These are phyloP conservation scores for Thelonectria rubi DNA, from an alignment of 2,329 filamentous ascomycete genomes.

Conservation along the genomic window DNA sequence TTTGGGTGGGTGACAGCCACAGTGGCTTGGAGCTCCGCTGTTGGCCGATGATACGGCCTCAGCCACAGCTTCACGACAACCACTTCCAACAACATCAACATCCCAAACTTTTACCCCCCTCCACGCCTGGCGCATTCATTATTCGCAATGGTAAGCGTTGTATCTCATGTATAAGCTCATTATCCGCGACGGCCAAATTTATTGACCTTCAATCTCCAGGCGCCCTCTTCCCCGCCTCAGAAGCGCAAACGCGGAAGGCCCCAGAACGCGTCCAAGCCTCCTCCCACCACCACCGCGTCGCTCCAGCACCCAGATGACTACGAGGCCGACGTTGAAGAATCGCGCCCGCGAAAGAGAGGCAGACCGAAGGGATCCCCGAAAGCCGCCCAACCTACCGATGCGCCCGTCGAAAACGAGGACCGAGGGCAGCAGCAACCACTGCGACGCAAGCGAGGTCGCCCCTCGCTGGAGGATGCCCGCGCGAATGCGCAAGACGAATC, in stretches of 20 bases:
- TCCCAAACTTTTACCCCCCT: not conserved
- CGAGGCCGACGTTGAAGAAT: conserved; percentile 41
- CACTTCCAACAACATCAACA: conserved; percentile 9
- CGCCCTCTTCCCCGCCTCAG: conserved; percentile 42
- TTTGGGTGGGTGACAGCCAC: conserved; percentile 18
- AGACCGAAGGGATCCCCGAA: conserved; percentile 26
- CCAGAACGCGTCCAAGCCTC: conserved; percentile 51
- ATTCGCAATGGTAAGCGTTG: conserved; percentile 13
- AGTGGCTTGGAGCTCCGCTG: conserved; percentile 17
- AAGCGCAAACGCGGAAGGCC: conserved; percentile 57
- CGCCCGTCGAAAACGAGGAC: conserved; percentile 17
- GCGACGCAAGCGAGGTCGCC: conserved; percentile 43
- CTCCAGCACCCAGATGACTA: conserved; percentile 36
- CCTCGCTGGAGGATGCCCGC: conserved; percentile 34
- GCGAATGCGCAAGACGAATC: conserved; percentile 22
- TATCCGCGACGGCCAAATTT: not conserved
- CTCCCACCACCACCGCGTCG: conserved; percentile 36
- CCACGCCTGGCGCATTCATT: conserved; percentile 3
- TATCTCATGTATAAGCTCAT: not conserved
- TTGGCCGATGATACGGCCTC: conserved; percentile 11
- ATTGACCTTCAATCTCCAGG: conserved; percentile 27
- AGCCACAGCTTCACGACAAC: conserved; percentile 16
- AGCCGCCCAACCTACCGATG: conserved; percentile 16
- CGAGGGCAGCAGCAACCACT: conserved; percentile 18
- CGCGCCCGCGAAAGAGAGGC: conserved; percentile 36